Percentiles rank a stretch among this genome's conserved stretches.
These are phyloP conservation scores for Plasmopara viticola DNA, from an alignment of 352 stramenopile genomes.

Conservation along the genomic window DNA sequence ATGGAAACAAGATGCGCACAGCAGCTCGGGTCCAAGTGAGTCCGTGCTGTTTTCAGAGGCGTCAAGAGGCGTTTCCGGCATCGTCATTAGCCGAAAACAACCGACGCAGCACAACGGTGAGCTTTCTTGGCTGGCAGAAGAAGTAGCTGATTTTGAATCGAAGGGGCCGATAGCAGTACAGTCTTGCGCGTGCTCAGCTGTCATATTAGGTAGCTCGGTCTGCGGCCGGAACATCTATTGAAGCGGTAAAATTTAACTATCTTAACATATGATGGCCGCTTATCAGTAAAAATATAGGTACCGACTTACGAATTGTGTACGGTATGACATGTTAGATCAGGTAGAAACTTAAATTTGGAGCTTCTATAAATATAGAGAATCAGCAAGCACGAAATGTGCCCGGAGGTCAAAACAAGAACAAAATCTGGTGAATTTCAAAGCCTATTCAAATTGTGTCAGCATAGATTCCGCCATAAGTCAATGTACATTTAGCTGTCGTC, in stretches of 20 bases:
- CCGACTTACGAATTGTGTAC: no score
- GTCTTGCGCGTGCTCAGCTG: neutral
- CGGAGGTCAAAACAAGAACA: no score
- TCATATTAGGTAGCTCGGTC: neutral
- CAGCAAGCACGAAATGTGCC: no score
- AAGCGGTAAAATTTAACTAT: neutral
- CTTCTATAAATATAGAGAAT: no score
- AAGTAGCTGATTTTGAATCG: conserved; percentile 1
- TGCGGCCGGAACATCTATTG: neutral
- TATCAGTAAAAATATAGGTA: no score
- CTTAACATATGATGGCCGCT: no score
- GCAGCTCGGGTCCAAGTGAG: conserved; percentile 13
- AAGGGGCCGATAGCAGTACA: neutral
- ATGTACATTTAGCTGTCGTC: no score
- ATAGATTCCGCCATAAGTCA: no score
- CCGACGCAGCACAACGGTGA: conserved; percentile 25
- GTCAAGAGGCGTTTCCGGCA: conserved; percentile 6
- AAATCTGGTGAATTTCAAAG: no score
- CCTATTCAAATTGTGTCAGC: no score
- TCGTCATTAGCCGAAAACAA: conserved; percentile 32
- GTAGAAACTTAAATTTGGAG: no score
- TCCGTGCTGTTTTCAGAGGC: neutral
- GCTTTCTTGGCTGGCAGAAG: neutral
- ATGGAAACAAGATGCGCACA: conserved; percentile 29
- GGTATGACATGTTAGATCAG: no score